Conservation (phyloP, 768 basidiomycete species). For the Pisolithus orientalis region DNA sequence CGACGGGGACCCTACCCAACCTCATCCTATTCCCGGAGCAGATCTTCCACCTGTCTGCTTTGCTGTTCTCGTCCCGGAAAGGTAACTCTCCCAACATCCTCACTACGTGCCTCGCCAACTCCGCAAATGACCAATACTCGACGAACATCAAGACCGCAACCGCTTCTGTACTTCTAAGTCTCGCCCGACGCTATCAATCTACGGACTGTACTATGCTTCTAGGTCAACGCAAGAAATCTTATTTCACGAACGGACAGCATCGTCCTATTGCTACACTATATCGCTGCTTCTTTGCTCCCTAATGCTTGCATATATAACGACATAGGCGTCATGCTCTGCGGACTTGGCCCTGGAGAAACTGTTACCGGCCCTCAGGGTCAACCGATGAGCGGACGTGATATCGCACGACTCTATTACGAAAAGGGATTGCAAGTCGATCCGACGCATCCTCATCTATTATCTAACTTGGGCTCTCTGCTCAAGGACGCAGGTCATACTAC, state of each 20-base stretch:
- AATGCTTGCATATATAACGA: constrained; percentile 44
- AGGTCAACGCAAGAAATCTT: constrained; percentile 18
- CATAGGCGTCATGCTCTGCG: constrained; percentile 42
- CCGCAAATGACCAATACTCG: constrained; percentile 21
- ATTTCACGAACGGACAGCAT: constrained; percentile 32
- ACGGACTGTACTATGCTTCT: constrained; percentile 20
- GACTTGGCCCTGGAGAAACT: constrained; percentile 20
- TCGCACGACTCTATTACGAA: constrained; percentile 41
- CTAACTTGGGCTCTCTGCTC: constrained; percentile 44
- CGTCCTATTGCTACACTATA: constrained; percentile 41
- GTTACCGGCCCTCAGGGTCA: constrained; percentile 15
- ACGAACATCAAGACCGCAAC: constrained; percentile 27
- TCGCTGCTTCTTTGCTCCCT: constrained; percentile 39
- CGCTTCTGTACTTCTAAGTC: constrained; percentile 36
- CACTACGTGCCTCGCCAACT: constrained; percentile 14
- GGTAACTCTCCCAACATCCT: constrained; percentile 31
- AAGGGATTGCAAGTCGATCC: constrained; percentile 39
- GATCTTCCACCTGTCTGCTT: constrained; percentile 26
- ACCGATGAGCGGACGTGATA: constrained; percentile 23
- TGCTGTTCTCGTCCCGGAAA: constrained; percentile 31
- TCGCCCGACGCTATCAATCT: constrained; percentile 40
- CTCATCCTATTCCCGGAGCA: constrained; percentile 38
- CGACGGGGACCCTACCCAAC: constrained; percentile 35
- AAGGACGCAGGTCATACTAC: constrained; percentile 41
- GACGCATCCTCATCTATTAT: constrained; percentile 43